Percentiles rank a stretch among this genome's conserved stretches.
Evolutionary conservation across 1,284 basidiomycete species (phyloP).

Genomic region (Cryptococcus depauperatus): DNA sequence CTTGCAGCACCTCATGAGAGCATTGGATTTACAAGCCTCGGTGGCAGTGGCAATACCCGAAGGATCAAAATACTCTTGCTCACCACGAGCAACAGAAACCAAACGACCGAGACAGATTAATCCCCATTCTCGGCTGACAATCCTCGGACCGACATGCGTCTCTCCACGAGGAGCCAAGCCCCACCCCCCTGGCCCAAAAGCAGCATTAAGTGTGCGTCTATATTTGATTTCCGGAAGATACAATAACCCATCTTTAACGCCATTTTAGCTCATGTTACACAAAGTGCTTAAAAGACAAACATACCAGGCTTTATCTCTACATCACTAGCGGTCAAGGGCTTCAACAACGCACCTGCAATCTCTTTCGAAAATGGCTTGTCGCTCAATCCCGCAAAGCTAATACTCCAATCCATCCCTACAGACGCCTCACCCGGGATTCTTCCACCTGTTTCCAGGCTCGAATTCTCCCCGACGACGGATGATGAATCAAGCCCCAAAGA

Average conservation of each 20-base stretch:
- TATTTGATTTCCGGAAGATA: conserved; percentile 99
- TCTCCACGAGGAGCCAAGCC: conserved; percentile 89
- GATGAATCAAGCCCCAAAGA: conserved; percentile 3
- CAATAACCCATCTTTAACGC: conserved; percentile 68
- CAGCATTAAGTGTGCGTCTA: conserved; percentile 82
- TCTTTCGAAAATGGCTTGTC: conserved; percentile 70
- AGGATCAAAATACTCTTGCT: conserved; percentile 95
- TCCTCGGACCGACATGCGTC: conserved; percentile 77
- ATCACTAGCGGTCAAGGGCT: conserved; percentile 67
- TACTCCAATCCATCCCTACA: conserved; percentile 64
- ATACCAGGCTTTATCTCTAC: conserved; percentile 89
- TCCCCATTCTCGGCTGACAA: conserved; percentile 90
- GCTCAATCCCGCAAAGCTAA: conserved; percentile 75
- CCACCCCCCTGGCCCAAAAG: conserved; percentile 96
- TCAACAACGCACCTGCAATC: conserved; percentile 62
- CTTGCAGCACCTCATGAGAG: conserved; percentile 96
- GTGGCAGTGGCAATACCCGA: conserved; percentile 85
- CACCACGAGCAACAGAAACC: conserved; percentile 83
- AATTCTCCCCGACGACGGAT: background rate
- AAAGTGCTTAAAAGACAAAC: no score
- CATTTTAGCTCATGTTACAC: conserved; percentile 1
- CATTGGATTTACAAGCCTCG: conserved; percentile 93
- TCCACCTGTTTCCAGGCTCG: background rate
- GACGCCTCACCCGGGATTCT: conserved; percentile 12
- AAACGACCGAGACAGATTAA: conserved; percentile 90